phyloP scores from a whole-genome alignment of 2,329 filamentous ascomycete species.

The Hypoxylon sp. region DNA sequence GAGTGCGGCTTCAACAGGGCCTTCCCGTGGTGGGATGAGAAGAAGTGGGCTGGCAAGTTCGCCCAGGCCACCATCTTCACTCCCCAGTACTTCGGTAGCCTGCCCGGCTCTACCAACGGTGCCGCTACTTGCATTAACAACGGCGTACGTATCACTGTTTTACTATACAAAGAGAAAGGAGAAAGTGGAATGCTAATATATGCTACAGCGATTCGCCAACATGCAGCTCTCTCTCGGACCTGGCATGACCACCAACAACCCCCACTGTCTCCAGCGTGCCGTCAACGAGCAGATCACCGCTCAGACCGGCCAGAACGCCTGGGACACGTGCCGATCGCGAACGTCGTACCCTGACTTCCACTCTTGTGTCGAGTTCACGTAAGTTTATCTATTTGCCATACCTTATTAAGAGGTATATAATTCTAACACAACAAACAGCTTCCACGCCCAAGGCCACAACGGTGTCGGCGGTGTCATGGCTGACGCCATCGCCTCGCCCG shows the following conservation, averaged over 20 bases:
- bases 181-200: constrained; percentile 15
- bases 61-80: constrained; percentile 52
- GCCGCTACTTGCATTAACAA: constrained; percentile 50
- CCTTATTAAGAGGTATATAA: not conserved
- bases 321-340: constrained; percentile 48
- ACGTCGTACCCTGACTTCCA: constrained; percentile 52
- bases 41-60: constrained; percentile 54
- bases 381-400: constrained; percentile 32
- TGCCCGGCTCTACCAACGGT: constrained; percentile 48
- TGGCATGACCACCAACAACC: constrained; percentile 49
- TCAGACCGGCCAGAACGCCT: constrained; percentile 49
- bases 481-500: constrained; percentile 52
- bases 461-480: constrained; percentile 54
- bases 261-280: constrained; percentile 54
- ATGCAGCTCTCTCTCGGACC: constrained; percentile 48
- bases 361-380: constrained; percentile 53
- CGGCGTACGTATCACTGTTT: constrained; percentile 45
- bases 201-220: constrained; percentile 46
- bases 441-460: constrained; percentile 56
- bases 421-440: constrained; percentile 42
- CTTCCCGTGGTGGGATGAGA: constrained; percentile 56
- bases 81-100: constrained; percentile 50
- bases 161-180: not conserved
- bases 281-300: constrained; percentile 51
- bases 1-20: constrained; percentile 55